Evolutionary conservation across 768 basidiomycete genomes (phyloP).

Genomic region (Suillus cothurnatus): DNA sequence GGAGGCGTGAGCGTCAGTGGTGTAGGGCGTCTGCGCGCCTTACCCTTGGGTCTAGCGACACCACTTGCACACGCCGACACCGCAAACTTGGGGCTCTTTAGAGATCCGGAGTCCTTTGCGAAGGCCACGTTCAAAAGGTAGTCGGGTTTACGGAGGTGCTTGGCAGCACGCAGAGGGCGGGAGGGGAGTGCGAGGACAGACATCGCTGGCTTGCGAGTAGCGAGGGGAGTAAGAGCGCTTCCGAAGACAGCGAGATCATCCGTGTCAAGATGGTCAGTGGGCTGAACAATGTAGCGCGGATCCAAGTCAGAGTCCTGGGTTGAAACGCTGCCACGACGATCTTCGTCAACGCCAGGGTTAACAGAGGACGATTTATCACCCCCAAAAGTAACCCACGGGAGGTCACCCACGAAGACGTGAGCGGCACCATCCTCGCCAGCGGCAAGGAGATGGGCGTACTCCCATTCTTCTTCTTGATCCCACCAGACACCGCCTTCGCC

Average conservation of each 20-base stretch:
- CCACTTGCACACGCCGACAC: constrained; percentile 13
- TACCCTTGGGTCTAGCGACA: constrained; percentile 23
- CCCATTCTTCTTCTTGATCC: constrained; percentile 73
- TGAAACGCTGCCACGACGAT: constrained; percentile 49
- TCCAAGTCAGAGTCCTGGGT: constrained; percentile 58
- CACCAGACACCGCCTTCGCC: constrained; percentile 66
- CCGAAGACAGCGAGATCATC: constrained; percentile 41
- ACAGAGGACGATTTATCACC: constrained; percentile 24
- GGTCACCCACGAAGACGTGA: constrained; percentile 28
- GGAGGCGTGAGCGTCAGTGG: constrained; percentile 43
- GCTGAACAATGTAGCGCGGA: constrained; percentile 48
- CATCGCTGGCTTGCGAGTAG: constrained; percentile 32
- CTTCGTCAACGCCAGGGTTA: constrained; percentile 22
- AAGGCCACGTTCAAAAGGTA: constrained; percentile 37
- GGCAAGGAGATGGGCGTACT: constrained; percentile 62
- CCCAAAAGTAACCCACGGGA: constrained; percentile 48
- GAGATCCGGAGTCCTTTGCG: constrained; percentile 14
- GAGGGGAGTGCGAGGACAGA: constrained; percentile 41
- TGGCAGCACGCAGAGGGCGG: constrained; percentile 37
- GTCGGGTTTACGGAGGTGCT: constrained; percentile 40
- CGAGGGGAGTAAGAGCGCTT: constrained; percentile 24
- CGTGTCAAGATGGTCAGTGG: constrained; percentile 29
- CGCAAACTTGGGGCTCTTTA: constrained; percentile 19
- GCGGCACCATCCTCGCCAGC: constrained; percentile 33
- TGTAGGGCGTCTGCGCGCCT: constrained; percentile 42